Evolutionary conservation across 805 yeast species (phyloP).

Genomic region (Teunomyces barrocoloradensis): DNA sequence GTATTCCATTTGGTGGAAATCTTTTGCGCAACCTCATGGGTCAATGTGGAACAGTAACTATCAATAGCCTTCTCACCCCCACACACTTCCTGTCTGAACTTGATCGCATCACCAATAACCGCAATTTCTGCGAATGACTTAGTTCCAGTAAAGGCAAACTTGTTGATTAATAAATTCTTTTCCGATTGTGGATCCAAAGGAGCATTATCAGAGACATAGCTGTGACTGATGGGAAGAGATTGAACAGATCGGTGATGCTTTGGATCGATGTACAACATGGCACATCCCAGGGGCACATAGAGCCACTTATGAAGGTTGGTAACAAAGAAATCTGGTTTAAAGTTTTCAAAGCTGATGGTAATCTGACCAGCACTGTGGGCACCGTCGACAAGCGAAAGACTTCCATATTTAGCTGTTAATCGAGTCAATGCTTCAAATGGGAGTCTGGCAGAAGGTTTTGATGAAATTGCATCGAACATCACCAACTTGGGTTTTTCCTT

Average conservation of each 20-base stretch:
- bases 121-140: constrained; percentile 42
- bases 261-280: constrained; percentile 55
- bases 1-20: constrained; percentile 43
- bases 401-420: constrained; percentile 45
- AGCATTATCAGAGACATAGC: constrained; percentile 35
- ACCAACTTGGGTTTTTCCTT: constrained; percentile 35
- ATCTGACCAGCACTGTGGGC: constrained; percentile 67
- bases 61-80: constrained; percentile 59
- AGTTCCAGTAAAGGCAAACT: constrained; percentile 54
- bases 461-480: constrained; percentile 56
- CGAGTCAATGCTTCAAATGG: constrained; percentile 52
- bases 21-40: constrained; percentile 39
- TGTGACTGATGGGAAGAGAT: constrained; percentile 57
- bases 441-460: constrained; percentile 60
- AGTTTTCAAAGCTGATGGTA: constrained; percentile 37
- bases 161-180: constrained; percentile 34
- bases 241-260: constrained; percentile 50
- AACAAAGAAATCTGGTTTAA: constrained; percentile 58
- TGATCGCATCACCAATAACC: constrained; percentile 47
- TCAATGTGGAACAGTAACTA: constrained; percentile 46
- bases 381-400: constrained; percentile 63
- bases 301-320: constrained; percentile 73
- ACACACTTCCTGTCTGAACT: constrained; percentile 51
- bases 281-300: constrained; percentile 55
- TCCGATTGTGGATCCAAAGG: constrained; percentile 19